phyloP scores from a whole-genome alignment of 2,329 filamentous ascomycete species.

The Pseudogymnoascus sp. region DNA sequence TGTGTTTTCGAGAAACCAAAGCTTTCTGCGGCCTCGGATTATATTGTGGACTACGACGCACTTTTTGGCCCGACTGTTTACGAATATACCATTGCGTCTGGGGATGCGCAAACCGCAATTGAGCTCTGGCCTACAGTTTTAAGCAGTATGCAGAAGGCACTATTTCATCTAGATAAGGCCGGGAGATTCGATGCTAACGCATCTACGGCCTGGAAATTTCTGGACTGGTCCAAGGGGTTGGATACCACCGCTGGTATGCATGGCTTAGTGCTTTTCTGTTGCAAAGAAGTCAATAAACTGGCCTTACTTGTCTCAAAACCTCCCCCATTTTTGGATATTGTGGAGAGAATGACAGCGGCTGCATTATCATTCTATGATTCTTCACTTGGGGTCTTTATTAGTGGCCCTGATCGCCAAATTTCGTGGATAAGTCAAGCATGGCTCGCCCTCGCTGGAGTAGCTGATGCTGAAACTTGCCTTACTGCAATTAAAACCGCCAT shows the following conservation, averaged over 20 bases:
- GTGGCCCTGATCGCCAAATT: slow-evolving; percentile 24
- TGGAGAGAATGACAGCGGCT: slow-evolving; percentile 19
- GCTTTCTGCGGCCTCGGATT: slow-evolving; percentile 26
- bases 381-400: slow-evolving; percentile 19
- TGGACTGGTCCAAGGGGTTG: slow-evolving; percentile 26
- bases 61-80: slow-evolving; percentile 28
- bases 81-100: slow-evolving; percentile 28
- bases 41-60: slow-evolving; percentile 32
- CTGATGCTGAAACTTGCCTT: slow-evolving; percentile 16
- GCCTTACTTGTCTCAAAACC: slow-evolving; percentile 21
- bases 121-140: slow-evolving; percentile 28
- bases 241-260: slow-evolving; percentile 27
- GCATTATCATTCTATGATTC: slow-evolving; percentile 18
- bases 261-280: slow-evolving; percentile 25
- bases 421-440: slow-evolving; percentile 28
- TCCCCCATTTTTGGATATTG: slow-evolving; percentile 17
- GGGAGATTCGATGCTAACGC: slow-evolving; percentile 17
- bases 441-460: slow-evolving; percentile 24
- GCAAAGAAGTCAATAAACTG: slow-evolving; percentile 25
- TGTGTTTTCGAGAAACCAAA: slow-evolving; percentile 30
- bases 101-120: slow-evolving; percentile 23
- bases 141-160: slow-evolving; percentile 22
- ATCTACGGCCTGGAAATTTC: slow-evolving; percentile 25
- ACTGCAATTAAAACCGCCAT: slow-evolving; percentile 22
- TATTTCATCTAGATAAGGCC: slow-evolving; percentile 21